A percentile compares a stretch with the other conserved stretches of the same genome.
Conservation (phyloP, 305 asterid species). For the Fraxinus floribunda region DNA sequence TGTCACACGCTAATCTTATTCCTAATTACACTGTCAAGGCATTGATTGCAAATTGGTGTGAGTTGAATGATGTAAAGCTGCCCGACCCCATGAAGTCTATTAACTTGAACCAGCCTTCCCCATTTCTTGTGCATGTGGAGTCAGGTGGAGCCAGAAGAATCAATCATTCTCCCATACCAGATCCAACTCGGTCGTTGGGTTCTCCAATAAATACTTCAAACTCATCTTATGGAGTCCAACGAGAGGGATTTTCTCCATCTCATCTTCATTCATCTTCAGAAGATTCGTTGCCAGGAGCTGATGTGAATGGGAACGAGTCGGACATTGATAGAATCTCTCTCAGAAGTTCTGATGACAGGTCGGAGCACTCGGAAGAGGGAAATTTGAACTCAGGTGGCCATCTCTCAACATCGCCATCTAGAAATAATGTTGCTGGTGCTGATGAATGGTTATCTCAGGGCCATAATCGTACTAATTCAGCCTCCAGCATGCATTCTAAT, state of each 20-base stretch:
- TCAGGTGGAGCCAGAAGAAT: slow-evolving; percentile 52
- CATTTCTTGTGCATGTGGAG: slow-evolving; percentile 56
- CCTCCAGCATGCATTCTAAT: slow-evolving; percentile 61
- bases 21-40: slow-evolving; percentile 92
- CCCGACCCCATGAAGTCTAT: slow-evolving; percentile 65
- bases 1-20: slow-evolving; percentile 70
- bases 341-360: slow-evolving; percentile 55
- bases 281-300: slow-evolving; percentile 59
- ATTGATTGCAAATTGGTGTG: slow-evolving; percentile 86
- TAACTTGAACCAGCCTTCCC: slow-evolving; percentile 61
- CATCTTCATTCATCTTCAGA: slow-evolving; percentile 71
- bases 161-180: slow-evolving; percentile 52
- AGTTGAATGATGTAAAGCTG: slow-evolving; percentile 65
- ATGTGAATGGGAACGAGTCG: slow-evolving; percentile 44
- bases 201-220: slow-evolving; percentile 48
- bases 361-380: slow-evolving; percentile 59
- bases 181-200: slow-evolving; percentile 42
- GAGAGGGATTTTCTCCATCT: slow-evolving; percentile 49
- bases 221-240: slow-evolving; percentile 45
- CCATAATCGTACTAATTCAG: slow-evolving; percentile 64
- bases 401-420: slow-evolving; percentile 41
- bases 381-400: slow-evolving; percentile 42
- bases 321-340: slow-evolving; percentile 50
- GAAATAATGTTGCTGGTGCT: slow-evolving; percentile 39
- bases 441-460: slow-evolving; percentile 47